A percentile compares a stretch with the other conserved stretches of the same genome.
Conservation (phyloP, 2,329 filamentous ascomycete genomes). For the Pseudopithomyces chartarum region DNA sequence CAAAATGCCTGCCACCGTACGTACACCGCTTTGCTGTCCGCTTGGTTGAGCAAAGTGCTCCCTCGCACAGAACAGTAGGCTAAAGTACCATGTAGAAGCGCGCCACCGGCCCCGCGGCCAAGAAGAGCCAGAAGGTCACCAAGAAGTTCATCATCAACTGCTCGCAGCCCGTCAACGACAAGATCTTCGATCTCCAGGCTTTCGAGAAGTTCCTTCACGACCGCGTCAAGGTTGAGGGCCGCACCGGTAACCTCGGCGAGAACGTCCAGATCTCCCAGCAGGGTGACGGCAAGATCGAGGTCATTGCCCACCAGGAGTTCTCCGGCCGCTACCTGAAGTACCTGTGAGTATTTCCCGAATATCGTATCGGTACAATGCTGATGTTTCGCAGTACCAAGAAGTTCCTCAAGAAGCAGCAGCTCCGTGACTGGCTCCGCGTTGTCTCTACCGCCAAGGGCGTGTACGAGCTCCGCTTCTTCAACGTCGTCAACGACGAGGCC, state of each 20-base stretch:
- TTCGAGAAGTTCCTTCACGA: slow-evolving; percentile 99
- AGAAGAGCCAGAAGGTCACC: slow-evolving; percentile 72
- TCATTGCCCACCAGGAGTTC: slow-evolving; percentile 96
- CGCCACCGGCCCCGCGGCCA: slow-evolving; percentile 50
- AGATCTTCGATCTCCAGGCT: slow-evolving; percentile 99
- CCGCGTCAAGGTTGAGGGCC: slow-evolving; percentile 99
- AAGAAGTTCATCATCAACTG: slow-evolving; percentile 99
- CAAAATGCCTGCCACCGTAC: slow-evolving; percentile 91
- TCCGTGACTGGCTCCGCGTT: slow-evolving; percentile 99
- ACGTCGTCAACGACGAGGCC: slow-evolving; percentile 97
- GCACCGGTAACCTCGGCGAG: slow-evolving; percentile 97
- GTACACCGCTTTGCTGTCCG: slow-evolving; percentile 98
- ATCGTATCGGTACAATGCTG: slow-evolving; percentile 18
- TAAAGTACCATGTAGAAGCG: slow-evolving; percentile 75
- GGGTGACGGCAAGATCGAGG: slow-evolving; percentile 97
- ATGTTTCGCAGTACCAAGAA: slow-evolving; percentile 83
- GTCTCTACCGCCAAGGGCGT: slow-evolving; percentile 97
- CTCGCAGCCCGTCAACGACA: slow-evolving; percentile 96
- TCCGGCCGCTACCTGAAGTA: slow-evolving; percentile 99
- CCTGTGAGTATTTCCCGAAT: slow-evolving; percentile 68
- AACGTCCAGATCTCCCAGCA: slow-evolving; percentile 86
- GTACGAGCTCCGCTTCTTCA: slow-evolving; percentile 99
- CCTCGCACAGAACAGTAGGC: slow-evolving; percentile 80
- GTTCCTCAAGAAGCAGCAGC: slow-evolving; percentile 99
- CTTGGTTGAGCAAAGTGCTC: slow-evolving; percentile 40